Evolutionary conservation across 306 rosid species (phyloP), one percentile per base, ranked within the genome.

Genomic region (Vicia villosa): DNA sequence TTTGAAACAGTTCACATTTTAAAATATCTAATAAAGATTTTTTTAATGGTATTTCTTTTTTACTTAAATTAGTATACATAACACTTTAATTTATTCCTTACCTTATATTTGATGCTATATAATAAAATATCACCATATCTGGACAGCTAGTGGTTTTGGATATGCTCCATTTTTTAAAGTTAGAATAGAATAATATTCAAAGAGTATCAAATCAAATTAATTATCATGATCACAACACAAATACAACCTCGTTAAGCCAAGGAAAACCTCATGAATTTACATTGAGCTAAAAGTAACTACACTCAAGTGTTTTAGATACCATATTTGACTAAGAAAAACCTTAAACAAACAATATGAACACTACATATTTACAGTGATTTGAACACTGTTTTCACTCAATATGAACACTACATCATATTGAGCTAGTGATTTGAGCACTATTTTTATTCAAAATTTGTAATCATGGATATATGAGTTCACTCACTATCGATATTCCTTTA

Each of bases 71-170:
- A 19, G n/a, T 50, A 50, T 20, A 20, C 16, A 50, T 50, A 50
- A 9, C 14, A 9, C 14, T 20, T 51, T 51, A 51, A 55, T 13
- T 55, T 52, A 22, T 21, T 62, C 61, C 24, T 36, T 22, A 47
- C 61, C 12, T 6, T 59, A 71, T 22, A 76, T 66, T 58, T 26
- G 67, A 65, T 75, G 58, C 71, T 54, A 54, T 76, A 36, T 73
- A 57, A 62, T 19, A 38, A 77, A 51, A 71, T 71, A 80, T 56
- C 68, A 70, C 77, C 46, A 62, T 63, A 63, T 81, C 82, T 10
- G 75, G 47, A 66, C 59, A 73, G 12, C 10, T 56, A 10, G 69
- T 47, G 54, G 32, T 59, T 68, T 47, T 71, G 13, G 24, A 49
- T 36, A 21, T 43, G 41, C n/a, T 55, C 4, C 49, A 28, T 73